A percentile compares a stretch with the other conserved stretches of the same genome.
Evolutionary conservation across 345 rosid genomes (phyloP).

Genomic region (Eucalyptus pauciflora): DNA sequence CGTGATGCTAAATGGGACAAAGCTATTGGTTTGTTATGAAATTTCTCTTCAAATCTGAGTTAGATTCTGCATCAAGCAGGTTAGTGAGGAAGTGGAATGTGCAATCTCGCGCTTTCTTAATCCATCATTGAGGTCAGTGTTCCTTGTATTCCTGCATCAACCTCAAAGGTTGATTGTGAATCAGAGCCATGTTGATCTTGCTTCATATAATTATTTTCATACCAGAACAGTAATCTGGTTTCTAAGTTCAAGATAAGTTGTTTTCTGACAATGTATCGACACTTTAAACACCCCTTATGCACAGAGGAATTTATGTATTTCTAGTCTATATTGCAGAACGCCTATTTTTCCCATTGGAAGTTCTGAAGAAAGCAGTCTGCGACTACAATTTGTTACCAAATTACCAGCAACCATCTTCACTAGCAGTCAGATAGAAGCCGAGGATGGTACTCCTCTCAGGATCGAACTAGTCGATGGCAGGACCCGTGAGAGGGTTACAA

Average conservation of each 20-base stretch:
- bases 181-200: background rate
- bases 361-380: conserved; percentile 3
- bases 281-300: background rate
- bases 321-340: background rate
- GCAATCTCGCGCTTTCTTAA: background rate
- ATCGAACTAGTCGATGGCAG: conserved; percentile 9
- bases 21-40: background rate
- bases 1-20: background rate
- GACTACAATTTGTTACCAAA: conserved; percentile 8
- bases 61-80: background rate
- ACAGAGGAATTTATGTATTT: background rate
- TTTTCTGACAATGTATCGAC: background rate
- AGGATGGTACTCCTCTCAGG: conserved; percentile 3
- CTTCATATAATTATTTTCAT: background rate
- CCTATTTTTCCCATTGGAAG: background rate
- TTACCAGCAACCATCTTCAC: conserved; percentile 16
- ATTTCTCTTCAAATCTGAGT: background rate
- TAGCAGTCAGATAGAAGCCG: conserved; percentile 3
- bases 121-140: background rate
- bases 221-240: background rate
- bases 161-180: background rate
- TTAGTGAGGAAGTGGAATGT: background rate
- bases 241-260: background rate
- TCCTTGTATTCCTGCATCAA: background rate
- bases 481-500: background rate